Evolutionary conservation across 352 stramenopile species (phyloP), one percentile per base, ranked within the genome.

Genomic region (Aphanomyces astaci): DNA sequence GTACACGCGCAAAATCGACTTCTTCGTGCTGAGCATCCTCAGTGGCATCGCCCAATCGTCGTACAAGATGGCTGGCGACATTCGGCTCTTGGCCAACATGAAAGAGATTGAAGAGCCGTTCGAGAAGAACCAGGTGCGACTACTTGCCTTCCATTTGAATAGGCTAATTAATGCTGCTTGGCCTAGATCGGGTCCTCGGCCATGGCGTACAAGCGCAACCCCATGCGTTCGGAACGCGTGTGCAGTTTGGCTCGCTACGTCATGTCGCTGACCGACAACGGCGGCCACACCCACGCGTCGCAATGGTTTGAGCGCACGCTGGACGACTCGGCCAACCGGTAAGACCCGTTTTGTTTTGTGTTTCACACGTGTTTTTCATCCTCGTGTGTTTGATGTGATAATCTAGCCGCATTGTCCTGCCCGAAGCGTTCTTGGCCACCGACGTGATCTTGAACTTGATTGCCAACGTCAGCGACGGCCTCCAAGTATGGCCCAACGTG

Each of bases 181-280:
- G 22, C 19, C 19, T 65, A 86, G 77, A 98, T 99, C 72, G 97
- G 97, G 10, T 98, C 92, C 32, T 98, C 90, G 39, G 97, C 97
- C 53, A 99, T 99, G 97, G 96, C 97, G 0, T 99, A 99, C 92
- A 99, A 99, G 84, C 92, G 97, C 67, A 99, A 99, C 84, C 97
- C 96, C 53, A 99, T 99, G 97, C 90, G 97, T 51, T 98, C 83
- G 57, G 97, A 99, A 78, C 90, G 97, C 71, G 97, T 98, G 57
- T 99, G 96, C 78, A 98, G 92, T 74, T 76, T 99, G 19, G 89
- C 95, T 48, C 87, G 97, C 72, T 99, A 99, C 78, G 90, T 99
- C 40, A 99, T 99, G 76, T 96, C 88, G 63, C 84, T 99, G n/a
- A 97, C 96, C 30, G 83, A 95, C 76, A 97, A 96, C 70, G 95